A percentile compares a stretch with the other conserved stretches of the same genome.
These are phyloP conservation scores for Pseudocercospora cruenta DNA, from an alignment of 2,329 filamentous ascomycete species.

Conservation along the genomic window DNA sequence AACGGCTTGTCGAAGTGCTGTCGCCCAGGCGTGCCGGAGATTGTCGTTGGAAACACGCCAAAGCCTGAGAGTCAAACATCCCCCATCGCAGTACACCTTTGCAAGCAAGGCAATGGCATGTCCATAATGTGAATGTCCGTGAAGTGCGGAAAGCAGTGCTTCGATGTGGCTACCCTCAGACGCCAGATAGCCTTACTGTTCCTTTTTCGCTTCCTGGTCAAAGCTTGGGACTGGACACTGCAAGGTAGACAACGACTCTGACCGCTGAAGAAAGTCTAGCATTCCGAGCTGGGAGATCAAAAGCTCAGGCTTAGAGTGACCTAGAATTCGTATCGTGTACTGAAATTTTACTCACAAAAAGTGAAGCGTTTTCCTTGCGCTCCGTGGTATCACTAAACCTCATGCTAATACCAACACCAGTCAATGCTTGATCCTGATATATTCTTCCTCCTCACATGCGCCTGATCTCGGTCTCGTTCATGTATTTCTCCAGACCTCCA, in stretches of 20 bases:
- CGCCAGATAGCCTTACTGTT: neutral
- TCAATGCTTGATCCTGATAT: neutral
- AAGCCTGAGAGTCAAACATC: neutral
- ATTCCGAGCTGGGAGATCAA: neutral
- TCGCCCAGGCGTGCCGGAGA: neutral
- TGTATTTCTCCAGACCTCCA: slow-evolving; percentile 78
- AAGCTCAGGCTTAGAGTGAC: neutral
- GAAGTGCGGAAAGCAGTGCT: too few species aligned
- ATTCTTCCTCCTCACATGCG: slow-evolving; percentile 63
- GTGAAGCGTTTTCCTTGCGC: neutral
- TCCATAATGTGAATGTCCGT: too few species aligned
- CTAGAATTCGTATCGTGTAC: neutral
- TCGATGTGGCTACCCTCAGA: neutral
- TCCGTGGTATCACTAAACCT: slow-evolving; percentile 25
- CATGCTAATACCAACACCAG: slow-evolving; percentile 13
- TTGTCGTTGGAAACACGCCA: neutral
- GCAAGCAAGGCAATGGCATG: neutral
- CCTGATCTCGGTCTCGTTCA: slow-evolving; percentile 82
- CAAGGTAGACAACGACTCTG: neutral
- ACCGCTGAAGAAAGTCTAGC: neutral
- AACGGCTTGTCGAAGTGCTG: neutral
- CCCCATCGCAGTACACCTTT: neutral
- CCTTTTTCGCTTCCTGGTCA: neutral
- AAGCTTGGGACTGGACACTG: too few species aligned
- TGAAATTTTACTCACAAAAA: slow-evolving; percentile 4